A percentile compares a stretch with the other conserved stretches of the same genome.
Evolutionary conservation across 306 rosid genomes (phyloP).

Genomic region (Carpinus fangiana): DNA sequence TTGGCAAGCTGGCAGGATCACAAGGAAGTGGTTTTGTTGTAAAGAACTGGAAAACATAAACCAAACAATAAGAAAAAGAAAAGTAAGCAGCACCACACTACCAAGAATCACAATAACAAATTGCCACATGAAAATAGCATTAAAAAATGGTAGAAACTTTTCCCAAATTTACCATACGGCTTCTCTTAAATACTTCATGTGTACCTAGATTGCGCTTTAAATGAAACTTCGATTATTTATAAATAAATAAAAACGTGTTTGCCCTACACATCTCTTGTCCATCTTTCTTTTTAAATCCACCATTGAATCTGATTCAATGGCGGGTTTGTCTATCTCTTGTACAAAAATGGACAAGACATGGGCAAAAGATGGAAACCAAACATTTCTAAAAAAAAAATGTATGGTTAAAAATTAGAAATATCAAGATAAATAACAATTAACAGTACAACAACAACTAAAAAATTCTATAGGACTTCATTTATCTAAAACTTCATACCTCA

Average conservation of each 20-base stretch:
- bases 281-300: too few species aligned
- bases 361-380: too few species aligned
- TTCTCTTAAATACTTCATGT: too few species aligned
- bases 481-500: slow-evolving; percentile 57
- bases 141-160: neutral
- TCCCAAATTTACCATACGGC: neutral
- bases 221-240: too few species aligned
- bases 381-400: too few species aligned
- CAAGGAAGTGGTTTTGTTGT: slow-evolving; percentile 88
- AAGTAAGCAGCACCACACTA: neutral
- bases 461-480: neutral
- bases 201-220: too few species aligned
- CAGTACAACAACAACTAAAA: slow-evolving; percentile 8
- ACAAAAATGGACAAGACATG: too few species aligned
- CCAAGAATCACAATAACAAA: neutral
- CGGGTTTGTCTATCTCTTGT: too few species aligned
- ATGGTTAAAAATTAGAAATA: neutral
- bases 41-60: slow-evolving; percentile 63
- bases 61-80: slow-evolving; percentile 15
- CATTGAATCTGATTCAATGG: too few species aligned
- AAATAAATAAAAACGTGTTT: too few species aligned
- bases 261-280: too few species aligned
- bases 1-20: slow-evolving; percentile 93
- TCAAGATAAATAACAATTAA: neutral
- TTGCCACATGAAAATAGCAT: slow-evolving; percentile 13